These are phyloP conservation scores for Striga hermonthica DNA, from an alignment of 305 asterid genomes.

Conservation along the genomic window DNA sequence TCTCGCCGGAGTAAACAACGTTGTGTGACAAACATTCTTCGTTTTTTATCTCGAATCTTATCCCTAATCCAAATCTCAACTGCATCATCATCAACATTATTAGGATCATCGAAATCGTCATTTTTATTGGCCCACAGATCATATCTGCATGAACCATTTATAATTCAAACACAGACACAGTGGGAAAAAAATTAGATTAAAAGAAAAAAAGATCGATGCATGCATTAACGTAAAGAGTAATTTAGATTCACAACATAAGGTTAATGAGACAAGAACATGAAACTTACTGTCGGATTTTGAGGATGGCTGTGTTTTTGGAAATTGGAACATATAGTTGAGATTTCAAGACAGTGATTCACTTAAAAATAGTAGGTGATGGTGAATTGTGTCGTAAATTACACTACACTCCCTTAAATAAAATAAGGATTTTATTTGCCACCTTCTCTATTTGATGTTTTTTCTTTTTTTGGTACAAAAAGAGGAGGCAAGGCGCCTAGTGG, in stretches of 20 bases:
- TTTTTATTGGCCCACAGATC: background rate
- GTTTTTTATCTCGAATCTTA: conserved; percentile 71
- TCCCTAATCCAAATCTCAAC: conserved; percentile 47
- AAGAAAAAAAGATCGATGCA: background rate
- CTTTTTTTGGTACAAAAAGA: too few species aligned
- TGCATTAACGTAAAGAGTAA: background rate
- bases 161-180: conserved; percentile 1
- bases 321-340: too few species aligned
- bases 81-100: conserved; percentile 26
- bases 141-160: conserved; percentile 29
- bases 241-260: background rate
- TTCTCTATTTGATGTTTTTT: too few species aligned
- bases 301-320: background rate
- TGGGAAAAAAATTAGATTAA: too few species aligned
- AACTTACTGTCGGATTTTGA: conserved; percentile 27
- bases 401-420: too few species aligned
- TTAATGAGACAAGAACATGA: background rate
- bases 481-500: too few species aligned
- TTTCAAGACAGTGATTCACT: too few species aligned
- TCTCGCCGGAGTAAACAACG: conserved; percentile 59
- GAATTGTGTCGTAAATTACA: too few species aligned
- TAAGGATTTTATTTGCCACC: too few species aligned
- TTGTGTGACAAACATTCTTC: conserved; percentile 78
- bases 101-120: conserved; percentile 6
- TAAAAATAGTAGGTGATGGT: too few species aligned